phyloP scores from a whole-genome alignment of 2,329 filamentous ascomycete species.

The Aureobasidium leucospermi region DNA sequence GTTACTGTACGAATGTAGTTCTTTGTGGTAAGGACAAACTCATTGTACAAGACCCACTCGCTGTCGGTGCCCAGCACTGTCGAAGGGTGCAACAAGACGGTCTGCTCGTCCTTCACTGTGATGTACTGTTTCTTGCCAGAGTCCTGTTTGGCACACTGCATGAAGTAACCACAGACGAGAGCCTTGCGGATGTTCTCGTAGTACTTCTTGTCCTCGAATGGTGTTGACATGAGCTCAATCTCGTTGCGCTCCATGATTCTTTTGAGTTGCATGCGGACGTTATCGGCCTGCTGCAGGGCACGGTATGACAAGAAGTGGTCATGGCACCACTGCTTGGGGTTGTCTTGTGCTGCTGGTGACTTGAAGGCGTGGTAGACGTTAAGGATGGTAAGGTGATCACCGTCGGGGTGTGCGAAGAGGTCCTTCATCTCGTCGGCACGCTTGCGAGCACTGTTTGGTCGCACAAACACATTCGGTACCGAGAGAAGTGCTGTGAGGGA shows the following conservation, averaged over 20 bases:
- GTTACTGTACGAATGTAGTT: slow-evolving; percentile 96
- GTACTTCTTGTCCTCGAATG: slow-evolving; percentile 93
- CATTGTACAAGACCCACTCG: slow-evolving; percentile 97
- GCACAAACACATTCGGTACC: slow-evolving; percentile 87
- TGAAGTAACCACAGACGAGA: slow-evolving; percentile 93
- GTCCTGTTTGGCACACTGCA: slow-evolving; percentile 97
- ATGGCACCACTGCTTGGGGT: slow-evolving; percentile 88
- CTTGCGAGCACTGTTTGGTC: slow-evolving; percentile 77
- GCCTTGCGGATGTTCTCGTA: slow-evolving; percentile 95
- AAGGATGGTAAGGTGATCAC: slow-evolving; percentile 90
- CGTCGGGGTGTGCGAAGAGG: slow-evolving; percentile 84
- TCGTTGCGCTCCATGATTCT: slow-evolving; percentile 94
- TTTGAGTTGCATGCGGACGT: slow-evolving; percentile 83
- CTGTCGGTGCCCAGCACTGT: slow-evolving; percentile 82
- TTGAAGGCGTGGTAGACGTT: slow-evolving; percentile 99
- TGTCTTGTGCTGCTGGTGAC: slow-evolving; percentile 58
- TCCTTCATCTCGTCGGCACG: slow-evolving; percentile 96
- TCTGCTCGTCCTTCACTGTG: slow-evolving; percentile 95
- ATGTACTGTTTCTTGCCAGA: slow-evolving; percentile 81
- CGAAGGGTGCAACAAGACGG: slow-evolving; percentile 85
- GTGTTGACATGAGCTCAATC: slow-evolving; percentile 77
- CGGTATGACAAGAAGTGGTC: slow-evolving; percentile 91
- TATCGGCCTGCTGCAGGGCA: slow-evolving; percentile 85
- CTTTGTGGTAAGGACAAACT: slow-evolving; percentile 96
- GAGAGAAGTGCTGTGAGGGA: slow-evolving; percentile 91